Base-by-base conservation (phyloP, 257 asterid species). In the Sherardia arvensis region DNA sequence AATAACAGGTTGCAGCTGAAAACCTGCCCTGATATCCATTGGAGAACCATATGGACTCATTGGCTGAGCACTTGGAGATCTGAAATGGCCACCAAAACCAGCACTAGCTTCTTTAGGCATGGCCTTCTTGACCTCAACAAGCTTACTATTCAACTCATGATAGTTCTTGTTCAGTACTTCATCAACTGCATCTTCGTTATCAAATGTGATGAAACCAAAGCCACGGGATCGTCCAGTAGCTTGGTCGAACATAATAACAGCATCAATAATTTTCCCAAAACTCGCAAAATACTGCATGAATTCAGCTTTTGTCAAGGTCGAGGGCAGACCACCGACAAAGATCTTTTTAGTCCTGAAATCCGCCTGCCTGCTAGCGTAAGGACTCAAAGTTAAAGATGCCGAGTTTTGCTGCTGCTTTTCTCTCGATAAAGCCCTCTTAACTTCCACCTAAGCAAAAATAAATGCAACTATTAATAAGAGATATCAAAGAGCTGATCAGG, bases 311-410 rank as follows among this genome's bases (percentile, higher is more conserved):
- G 79, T 66, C 65, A 79, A 51, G 59, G 66, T 64, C 28, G 80
- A 65, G 47, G 84, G 84, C 64, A 79, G 65, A 20, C 84, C 84
- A 23, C 84, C 84, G 12, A 79, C 81, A 64, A 79, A 79, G 59
- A 79, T 79, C 70, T 79, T 79, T 67, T 72, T 79, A 54, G 78
- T 79, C 64, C 68, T 75, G 53, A 66, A 40, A 66, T 48, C 70
- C 23, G 65, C 74, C 10, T 68, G 53, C 67, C 74, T 58, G 61
- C 68, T 70, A 28, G 76, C 22, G 36, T 59, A 32, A 40, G 66
- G 64, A 21, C 40, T 25, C 53, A 59, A 28, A 59, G 48, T 48
- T 20, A 34, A 18, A 30, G 66, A 20, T 60, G 27, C 55, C 36
- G 32, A 33, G 38, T n/a, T 49, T 51, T 23, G 66, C 7, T 23